Evolutionary conservation across 1,284 basidiomycete genomes (phyloP), one percentile per base, ranked within the genome.

Genomic region (Ceratobasidium sp.): DNA sequence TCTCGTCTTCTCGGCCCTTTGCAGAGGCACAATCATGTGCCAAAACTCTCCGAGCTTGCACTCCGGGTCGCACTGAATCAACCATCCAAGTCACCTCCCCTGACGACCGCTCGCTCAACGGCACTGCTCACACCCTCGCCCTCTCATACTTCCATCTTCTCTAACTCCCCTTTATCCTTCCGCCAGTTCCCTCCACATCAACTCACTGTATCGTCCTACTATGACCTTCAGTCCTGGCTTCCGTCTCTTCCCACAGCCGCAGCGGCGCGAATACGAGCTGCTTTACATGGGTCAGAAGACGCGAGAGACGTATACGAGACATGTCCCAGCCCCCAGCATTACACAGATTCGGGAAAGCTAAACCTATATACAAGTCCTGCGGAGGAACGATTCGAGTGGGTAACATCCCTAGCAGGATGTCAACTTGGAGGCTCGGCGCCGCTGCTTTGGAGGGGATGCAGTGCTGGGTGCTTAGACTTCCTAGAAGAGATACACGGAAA

Each of bases 381-480:
- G 7, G 72, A 75, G 53, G 44, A 63, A 20, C 72, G 72, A 12
- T 55, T 64, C 18, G 72, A 75, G 26, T 75, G 72, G 72, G 72
- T 75, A 3, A 53, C 42, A 40, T 26, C 46, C 9, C 46, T 75
- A 6, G 72, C 72, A 53, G 72, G 72, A 39, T 75, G 72, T 28
- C 60, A 64, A 23, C 60, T 75, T 10, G 60, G 60, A 1, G 28
- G 56, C 23, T 23, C 72, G 28, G 60, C 53, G 9, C 72, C 72
- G 10, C 49, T 75, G 4, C 61, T 75, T 20, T 75, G 72, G 72
- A 58, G 72, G 26, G 72, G 72, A 53, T 75, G 72, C 18, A 61
- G 72, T 9, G 60, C 39, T 9, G 72, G 60, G 9, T 75, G 72
- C 23, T 58, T 75, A 26, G 60, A 23, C 18, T 75, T 75, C 49